Evolutionary conservation across 495 filamentous ascomycete genomes (phyloP), one percentile per base, ranked within the genome.

Genomic region (Penicillium paradoxum): DNA sequence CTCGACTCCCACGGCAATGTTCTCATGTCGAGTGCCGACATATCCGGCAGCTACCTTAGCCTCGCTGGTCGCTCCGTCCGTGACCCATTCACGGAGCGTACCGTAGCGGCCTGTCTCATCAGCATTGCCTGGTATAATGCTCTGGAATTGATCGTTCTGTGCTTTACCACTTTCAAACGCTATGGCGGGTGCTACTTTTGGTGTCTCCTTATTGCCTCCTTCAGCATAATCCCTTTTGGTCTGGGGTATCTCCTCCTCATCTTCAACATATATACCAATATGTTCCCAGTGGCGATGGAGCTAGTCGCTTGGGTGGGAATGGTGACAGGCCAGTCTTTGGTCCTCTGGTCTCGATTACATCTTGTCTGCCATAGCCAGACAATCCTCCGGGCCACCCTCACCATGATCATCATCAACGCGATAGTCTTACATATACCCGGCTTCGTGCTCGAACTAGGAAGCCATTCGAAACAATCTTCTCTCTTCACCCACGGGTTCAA

Each of bases 271-370:
- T 62, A 59, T 32, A 57, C 54, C 37, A 71, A 59, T 19, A 22
- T 51, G 27, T 64, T 70, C 58, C 45, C 69, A 0, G 61, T 73
- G 11, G 65, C 66, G 9, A 60, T 79, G 38, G 59, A 72, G 42
- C 64, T 71, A 34, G 49, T 79, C 19, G 81, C 81, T 10, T 86
- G 82, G 83, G 66, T 68, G 5, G 53, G 60, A 32, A 83, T 84
- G 80, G 79, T 86, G 0, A 81, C 80, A 0, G 82, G 81, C 29
- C 82, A 84, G 63, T 81, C 80, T 13, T 60, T 85, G 18, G 82
- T 86, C 13, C 74, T 86, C 18, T 86, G 79, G 70, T 85, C 82
- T 3, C 78, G 83, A 30, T 70, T 86, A 1, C 79, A 85, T 56
- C 71, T 85, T 24, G 60, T 73, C 30, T 41, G 70, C 71, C 57